Evolutionary conservation across 305 asterid genomes (phyloP).

Genomic region (Euphrasia arctica): DNA sequence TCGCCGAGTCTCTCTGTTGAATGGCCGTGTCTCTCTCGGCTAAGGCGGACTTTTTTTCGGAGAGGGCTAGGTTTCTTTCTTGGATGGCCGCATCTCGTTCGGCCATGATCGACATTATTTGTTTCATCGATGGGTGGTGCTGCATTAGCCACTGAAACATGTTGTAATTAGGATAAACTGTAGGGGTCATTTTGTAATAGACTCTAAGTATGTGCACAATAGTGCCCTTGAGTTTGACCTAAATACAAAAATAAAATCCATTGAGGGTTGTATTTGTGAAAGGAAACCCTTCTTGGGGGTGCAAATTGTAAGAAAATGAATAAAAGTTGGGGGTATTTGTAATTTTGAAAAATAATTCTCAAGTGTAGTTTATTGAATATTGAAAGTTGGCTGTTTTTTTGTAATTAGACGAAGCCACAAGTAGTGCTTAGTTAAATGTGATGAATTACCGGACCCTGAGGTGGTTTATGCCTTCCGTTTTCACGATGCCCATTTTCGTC

Average conservation of each 20-base stretch:
- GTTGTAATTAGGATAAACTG: neutral
- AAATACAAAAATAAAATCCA: neutral
- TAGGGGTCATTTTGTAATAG: neutral
- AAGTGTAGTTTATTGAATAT: neutral
- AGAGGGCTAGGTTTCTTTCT: constrained; percentile 78
- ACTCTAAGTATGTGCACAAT: neutral
- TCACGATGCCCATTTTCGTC: constrained; percentile 68
- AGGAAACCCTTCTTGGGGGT: neutral
- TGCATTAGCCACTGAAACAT: constrained; percentile 56
- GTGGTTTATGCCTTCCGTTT: constrained; percentile 37
- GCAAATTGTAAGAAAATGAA: neutral
- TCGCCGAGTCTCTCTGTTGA: constrained; percentile 76
- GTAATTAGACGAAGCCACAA: neutral
- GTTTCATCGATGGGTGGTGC: constrained; percentile 65
- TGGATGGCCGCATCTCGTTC: constrained; percentile 96
- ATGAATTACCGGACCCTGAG: constrained; percentile 76
- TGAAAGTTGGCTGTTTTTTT: neutral
- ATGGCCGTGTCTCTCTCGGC: constrained; percentile 92
- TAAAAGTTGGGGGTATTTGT: neutral
- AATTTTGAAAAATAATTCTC: neutral
- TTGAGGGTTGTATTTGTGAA: too few species aligned
- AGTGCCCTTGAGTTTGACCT: neutral
- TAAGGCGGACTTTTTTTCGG: constrained; percentile 84
- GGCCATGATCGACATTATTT: constrained; percentile 81
- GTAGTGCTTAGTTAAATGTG: neutral